Evolutionary conservation across 2,329 filamentous ascomycete species (phyloP), one percentile per base, ranked within the genome.

Genomic region (Pyrenochaeta sp.): DNA sequence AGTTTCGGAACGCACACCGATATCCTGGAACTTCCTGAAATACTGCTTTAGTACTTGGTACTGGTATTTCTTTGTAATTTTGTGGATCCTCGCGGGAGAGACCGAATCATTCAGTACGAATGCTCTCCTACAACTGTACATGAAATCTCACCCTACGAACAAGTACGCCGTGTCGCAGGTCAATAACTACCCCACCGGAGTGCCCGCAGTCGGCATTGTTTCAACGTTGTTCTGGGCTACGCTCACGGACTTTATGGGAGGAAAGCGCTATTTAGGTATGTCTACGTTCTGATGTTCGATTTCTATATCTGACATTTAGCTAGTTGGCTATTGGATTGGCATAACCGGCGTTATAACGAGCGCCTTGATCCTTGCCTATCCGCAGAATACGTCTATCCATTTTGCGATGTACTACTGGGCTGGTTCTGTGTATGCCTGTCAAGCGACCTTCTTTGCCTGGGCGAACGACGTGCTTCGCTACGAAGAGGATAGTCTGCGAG

Each of bases 401-500:
- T 89, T 91, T 59, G 88, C 74, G 0, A 88, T 88, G 3, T 91
- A 90, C 65, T 91, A 91, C 73, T 89, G 86, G 85, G 87, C 88
- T 0, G 90, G 90, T 0, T 80, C 84, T 3, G 87, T 91, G 0
- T 91, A 91, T 64, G 89, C 89, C 0, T 90, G 89, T 67, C 89
- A 92, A 74, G 88, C 90, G 0, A 90, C 87, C 0, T 91, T 91
- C 65, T 91, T 92, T 64, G 89, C 90, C 0, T 91, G 89, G 89
- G 89, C 88, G 24, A 91, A 92, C 65, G 89, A 91, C 66, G 86
- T 87, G 2, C 85, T 90, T 78, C 82, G 87, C 7, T 84, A 85
- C 54, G 85, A 90, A 65, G 85, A 90, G 58, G 83, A 85, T 22
- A 82, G 87, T 45, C 84, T 88, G 64, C 81, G 90, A 3, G 86